Conservation (phyloP, 805 yeast genomes). For the Kazachstania taianensis region DNA sequence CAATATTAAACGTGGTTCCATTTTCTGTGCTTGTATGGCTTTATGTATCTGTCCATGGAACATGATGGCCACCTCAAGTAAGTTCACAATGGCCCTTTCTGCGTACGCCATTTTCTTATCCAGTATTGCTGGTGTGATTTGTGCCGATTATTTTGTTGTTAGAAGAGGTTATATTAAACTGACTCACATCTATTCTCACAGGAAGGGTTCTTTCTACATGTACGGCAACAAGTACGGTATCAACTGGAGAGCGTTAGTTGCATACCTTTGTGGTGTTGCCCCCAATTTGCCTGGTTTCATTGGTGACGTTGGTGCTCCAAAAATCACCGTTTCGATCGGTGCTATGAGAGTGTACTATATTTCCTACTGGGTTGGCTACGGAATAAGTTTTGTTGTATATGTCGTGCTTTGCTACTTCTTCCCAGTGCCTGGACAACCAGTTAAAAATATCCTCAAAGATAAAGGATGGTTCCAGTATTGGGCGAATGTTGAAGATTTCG, state of each 20-base stretch:
- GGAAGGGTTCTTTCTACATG: conserved; percentile 34
- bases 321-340: conserved; percentile 50
- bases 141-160: conserved; percentile 48
- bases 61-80: conserved; percentile 49
- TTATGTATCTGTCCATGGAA: conserved; percentile 74
- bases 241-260: conserved; percentile 73
- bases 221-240: conserved; percentile 46
- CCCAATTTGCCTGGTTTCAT: conserved; percentile 33
- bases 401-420: conserved; percentile 40
- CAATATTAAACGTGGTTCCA: conserved; percentile 50
- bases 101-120: conserved; percentile 75
- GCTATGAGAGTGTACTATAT: conserved; percentile 60
- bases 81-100: conserved; percentile 62
- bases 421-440: conserved; percentile 42
- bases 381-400: conserved; percentile 46
- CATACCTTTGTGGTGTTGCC: conserved; percentile 37
- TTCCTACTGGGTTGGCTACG: conserved; percentile 69
- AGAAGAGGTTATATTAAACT: conserved; percentile 58
- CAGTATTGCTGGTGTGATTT: conserved; percentile 64
- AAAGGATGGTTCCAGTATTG: conserved; percentile 54
- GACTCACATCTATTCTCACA: conserved; percentile 49
- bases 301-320: conserved; percentile 54
- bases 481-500: conserved; percentile 56
- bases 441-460: conserved; percentile 34
- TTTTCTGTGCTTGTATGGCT: conserved; percentile 60